Conservation (phyloP, 257 asterid species). For the Ajuga chamaepitys region DNA sequence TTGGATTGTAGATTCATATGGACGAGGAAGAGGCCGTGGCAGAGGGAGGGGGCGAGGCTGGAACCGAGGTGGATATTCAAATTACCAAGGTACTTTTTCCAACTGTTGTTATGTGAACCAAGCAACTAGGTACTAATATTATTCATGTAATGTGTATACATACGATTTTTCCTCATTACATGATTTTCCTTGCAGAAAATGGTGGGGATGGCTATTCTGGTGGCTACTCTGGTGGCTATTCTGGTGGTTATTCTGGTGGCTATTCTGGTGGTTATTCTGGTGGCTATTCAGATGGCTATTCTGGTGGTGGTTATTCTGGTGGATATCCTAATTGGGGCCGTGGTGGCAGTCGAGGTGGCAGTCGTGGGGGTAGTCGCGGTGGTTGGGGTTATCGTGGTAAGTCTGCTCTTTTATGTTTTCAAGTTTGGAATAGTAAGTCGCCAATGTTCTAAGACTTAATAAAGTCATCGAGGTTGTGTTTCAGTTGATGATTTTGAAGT, state of each 20-base stretch:
- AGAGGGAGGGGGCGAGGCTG: constrained; percentile 89
- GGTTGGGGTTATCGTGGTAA: constrained; percentile 65
- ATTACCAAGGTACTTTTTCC: constrained; percentile 32
- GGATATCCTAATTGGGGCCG: constrained; percentile 25
- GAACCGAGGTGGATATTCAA: constrained; percentile 81
- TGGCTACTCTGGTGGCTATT: constrained; percentile 19
- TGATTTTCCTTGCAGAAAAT: constrained; percentile 28
- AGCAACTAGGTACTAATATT: neutral
- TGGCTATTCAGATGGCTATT: constrained; percentile 2
- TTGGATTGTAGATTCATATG: constrained; percentile 54
- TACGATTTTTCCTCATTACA: neutral
- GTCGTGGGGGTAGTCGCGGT: constrained; percentile 35
- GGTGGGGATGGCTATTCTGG: constrained; percentile 24
- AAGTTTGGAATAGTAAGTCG: neutral
- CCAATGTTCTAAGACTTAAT: neutral
- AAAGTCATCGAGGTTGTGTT: neutral
- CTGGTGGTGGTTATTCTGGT: neutral
- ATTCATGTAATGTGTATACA: neutral
- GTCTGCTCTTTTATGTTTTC: constrained; percentile 13
- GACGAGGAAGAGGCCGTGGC: constrained; percentile 83
- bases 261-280: constrained; percentile 12
- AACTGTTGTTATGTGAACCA: neutral
- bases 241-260: constrained; percentile 14
- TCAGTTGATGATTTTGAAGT: neutral
- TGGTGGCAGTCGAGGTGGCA: constrained; percentile 43